phyloP scores from a whole-genome alignment of 768 basidiomycete genomes.

The Mycena vulgaris region DNA sequence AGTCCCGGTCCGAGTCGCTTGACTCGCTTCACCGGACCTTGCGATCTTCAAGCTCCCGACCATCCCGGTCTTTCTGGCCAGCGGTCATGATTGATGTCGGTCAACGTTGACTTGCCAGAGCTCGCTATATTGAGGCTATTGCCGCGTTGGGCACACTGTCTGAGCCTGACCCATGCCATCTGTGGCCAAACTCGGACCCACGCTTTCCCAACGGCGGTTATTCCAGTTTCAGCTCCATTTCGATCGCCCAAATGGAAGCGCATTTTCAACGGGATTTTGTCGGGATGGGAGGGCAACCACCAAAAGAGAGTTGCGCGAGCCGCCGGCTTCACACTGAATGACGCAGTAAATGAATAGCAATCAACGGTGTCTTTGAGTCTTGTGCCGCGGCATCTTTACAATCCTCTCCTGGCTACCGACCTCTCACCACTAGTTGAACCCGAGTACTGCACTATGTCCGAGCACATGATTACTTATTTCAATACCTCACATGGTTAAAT shows the following conservation, averaged over 20 bases:
- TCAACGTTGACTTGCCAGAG: background rate
- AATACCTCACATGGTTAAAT: too few species aligned
- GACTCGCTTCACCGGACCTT: background rate
- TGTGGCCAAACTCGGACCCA: background rate
- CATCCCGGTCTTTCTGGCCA: slow-evolving; percentile 2
- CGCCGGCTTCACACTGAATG: background rate
- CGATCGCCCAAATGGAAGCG: too few species aligned
- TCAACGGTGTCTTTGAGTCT: slow-evolving; percentile 16
- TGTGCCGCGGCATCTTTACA: background rate
- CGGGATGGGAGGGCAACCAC: slow-evolving; percentile 16
- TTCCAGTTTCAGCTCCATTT: too few species aligned
- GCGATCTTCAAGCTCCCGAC: background rate
- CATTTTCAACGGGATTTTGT: slow-evolving; percentile 19
- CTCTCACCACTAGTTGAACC: background rate
- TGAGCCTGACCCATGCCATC: background rate
- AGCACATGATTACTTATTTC: too few species aligned
- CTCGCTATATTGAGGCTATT: background rate
- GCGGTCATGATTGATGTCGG: slow-evolving; percentile 4
- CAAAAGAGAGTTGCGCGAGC: slow-evolving; percentile 6
- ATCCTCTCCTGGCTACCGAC: background rate
- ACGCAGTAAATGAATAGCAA: background rate
- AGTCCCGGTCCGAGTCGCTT: background rate
- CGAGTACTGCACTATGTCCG: too few species aligned
- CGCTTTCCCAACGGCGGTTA: too few species aligned
- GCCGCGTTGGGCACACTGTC: background rate